Conservation (phyloP, 345 rosid genomes). For the Erysimum cheiranthoides region DNA sequence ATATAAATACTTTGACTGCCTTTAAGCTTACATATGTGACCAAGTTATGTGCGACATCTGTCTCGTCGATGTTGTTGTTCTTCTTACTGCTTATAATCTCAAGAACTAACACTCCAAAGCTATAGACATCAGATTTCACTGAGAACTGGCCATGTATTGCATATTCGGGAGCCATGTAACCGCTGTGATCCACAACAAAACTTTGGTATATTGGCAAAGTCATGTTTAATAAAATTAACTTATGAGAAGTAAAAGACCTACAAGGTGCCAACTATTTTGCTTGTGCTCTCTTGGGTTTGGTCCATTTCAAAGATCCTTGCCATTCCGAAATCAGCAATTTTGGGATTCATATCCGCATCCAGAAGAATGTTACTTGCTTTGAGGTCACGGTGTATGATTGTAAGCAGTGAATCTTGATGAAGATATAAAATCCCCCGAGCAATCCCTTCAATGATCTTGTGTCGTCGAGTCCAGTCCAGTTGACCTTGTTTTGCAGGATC, state of each 20-base stretch:
- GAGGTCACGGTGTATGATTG: constrained; percentile 68
- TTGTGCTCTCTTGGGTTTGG: constrained; percentile 51
- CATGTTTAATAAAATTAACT: background rate
- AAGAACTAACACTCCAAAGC: constrained; percentile 47
- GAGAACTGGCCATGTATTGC: constrained; percentile 45
- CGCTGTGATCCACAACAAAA: constrained; percentile 30
- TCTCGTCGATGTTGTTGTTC: constrained; percentile 29
- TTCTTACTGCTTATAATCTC: constrained; percentile 47
- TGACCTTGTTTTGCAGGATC: constrained; percentile 42
- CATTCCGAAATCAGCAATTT: constrained; percentile 72
- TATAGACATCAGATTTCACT: constrained; percentile 49
- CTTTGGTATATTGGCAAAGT: background rate
- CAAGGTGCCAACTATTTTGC: constrained; percentile 65
- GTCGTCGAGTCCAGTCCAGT: constrained; percentile 56
- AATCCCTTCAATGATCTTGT: constrained; percentile 52
- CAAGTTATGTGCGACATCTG: constrained; percentile 13
- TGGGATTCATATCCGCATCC: constrained; percentile 61
- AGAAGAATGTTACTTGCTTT: constrained; percentile 63
- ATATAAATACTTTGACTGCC: background rate
- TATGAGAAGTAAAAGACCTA: constrained; percentile 40
- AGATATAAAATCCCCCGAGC: constrained; percentile 54
- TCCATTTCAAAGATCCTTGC: constrained; percentile 58
- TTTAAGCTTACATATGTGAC: constrained; percentile 45
- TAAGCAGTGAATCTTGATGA: constrained; percentile 57
- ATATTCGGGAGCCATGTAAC: constrained; percentile 57